Evolutionary conservation across 2,329 filamentous ascomycete genomes (phyloP).

Genomic region (Colletotrichum agaves): DNA sequence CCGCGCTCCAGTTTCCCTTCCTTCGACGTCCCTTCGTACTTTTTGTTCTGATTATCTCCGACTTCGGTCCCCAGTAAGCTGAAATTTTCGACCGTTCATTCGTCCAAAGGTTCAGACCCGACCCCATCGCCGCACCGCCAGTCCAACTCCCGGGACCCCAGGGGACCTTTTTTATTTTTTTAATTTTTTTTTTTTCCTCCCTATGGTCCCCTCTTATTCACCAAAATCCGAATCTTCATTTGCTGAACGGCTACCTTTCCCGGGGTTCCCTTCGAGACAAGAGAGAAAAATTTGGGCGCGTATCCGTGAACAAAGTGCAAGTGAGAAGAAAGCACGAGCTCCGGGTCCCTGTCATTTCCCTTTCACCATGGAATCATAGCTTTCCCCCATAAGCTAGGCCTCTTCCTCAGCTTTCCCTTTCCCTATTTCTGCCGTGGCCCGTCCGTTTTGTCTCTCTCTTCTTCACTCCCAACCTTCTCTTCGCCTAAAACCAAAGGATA

Average conservation of each 20-base stretch:
- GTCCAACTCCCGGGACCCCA: background rate
- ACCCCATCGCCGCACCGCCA: background rate
- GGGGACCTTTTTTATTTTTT: too few species aligned
- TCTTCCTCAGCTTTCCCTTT: slow-evolving; percentile 12
- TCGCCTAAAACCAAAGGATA: background rate
- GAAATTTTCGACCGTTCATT: slow-evolving; percentile 32
- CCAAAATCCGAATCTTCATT: slow-evolving; percentile 5
- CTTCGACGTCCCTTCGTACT: slow-evolving; percentile 17
- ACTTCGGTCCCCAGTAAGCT: slow-evolving; percentile 37
- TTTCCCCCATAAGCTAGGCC: slow-evolving; percentile 12
- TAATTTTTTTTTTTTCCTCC: background rate
- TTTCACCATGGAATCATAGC: slow-evolving; percentile 23
- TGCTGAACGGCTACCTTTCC: background rate
- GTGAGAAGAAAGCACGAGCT: background rate
- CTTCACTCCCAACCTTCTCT: background rate
- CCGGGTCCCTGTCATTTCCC: slow-evolving; percentile 1
- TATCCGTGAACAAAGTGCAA: background rate
- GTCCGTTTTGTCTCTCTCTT: background rate
- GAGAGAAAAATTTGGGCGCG: slow-evolving; percentile 22
- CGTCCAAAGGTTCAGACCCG: slow-evolving; percentile 1
- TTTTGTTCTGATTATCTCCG: slow-evolving; percentile 36
- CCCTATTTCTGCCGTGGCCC: background rate
- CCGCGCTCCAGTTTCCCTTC: background rate
- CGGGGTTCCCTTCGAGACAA: slow-evolving; percentile 2
- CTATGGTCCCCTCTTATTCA: background rate